Conservation (phyloP, 768 basidiomycete species). For the Flagelloscypha sp. region DNA sequence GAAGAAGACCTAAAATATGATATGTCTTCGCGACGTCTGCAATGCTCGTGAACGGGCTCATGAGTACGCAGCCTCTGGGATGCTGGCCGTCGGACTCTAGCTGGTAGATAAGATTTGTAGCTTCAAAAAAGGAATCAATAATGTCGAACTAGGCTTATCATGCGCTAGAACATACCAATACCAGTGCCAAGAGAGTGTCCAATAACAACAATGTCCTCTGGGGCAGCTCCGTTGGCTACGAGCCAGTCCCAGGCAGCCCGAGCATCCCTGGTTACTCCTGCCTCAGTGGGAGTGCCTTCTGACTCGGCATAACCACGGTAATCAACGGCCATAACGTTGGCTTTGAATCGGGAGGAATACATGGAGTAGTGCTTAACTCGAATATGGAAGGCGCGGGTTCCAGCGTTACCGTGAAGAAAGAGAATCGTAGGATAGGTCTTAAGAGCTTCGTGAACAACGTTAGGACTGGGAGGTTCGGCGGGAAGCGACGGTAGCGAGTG, state of each 20-base stretch:
- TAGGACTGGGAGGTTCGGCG: conserved; percentile 6
- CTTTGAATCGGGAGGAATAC: conserved; percentile 41
- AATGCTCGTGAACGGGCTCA: conserved; percentile 55
- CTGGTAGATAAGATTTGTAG: conserved; percentile 30
- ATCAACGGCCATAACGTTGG: conserved; percentile 61
- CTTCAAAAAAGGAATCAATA: too few species aligned
- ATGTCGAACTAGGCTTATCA: too few species aligned
- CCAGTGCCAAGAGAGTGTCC: conserved; percentile 78
- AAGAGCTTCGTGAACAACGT: conserved; percentile 28
- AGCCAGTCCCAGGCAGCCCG: conserved; percentile 60
- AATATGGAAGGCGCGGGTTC: conserved; percentile 43
- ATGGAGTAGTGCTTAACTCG: conserved; percentile 45
- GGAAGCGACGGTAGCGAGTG: conserved; percentile 24
- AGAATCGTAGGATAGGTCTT: conserved; percentile 48
- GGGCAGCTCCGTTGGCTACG: conserved; percentile 36
- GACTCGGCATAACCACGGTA: conserved; percentile 76
- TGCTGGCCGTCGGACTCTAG: conserved; percentile 36
- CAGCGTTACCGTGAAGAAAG: conserved; percentile 71
- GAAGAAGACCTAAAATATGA: conserved; percentile 54
- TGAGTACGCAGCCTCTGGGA: conserved; percentile 41
- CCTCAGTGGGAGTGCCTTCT: conserved; percentile 49
- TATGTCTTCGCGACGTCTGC: conserved; percentile 59
- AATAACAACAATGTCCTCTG: conserved; percentile 48
- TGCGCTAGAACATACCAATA: conserved; percentile 42
- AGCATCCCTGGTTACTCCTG: conserved; percentile 53